These are phyloP conservation scores for Coemansia sp. DNA, from an alignment of 192 early-diverging fungal genomes.

Conservation along the genomic window DNA sequence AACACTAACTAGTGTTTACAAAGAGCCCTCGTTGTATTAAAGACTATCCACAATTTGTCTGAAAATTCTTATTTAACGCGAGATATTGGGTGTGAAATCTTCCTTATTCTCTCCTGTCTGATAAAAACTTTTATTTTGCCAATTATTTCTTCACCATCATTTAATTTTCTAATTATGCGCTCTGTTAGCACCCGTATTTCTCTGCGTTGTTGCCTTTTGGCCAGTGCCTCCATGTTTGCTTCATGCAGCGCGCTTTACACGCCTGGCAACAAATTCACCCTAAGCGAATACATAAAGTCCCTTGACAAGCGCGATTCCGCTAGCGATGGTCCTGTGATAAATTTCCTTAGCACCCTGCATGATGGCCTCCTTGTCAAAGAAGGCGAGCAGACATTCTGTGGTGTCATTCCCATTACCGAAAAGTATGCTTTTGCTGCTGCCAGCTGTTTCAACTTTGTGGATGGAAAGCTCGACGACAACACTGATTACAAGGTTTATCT, in stretches of 20 bases:
- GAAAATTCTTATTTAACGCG: background rate
- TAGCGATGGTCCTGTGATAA: background rate
- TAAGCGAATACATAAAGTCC: background rate
- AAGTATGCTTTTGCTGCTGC: conserved; percentile 11
- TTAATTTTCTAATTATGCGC: background rate
- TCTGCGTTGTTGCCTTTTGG: background rate
- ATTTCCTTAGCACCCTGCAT: background rate
- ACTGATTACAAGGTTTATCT: background rate
- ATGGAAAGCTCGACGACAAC: background rate
- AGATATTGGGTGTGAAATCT: background rate
- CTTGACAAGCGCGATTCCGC: background rate
- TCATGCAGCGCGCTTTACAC: background rate
- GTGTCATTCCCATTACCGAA: conserved; percentile 10
- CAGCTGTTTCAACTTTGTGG: conserved; percentile 13
- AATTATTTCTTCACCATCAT: background rate
- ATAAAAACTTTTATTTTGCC: background rate
- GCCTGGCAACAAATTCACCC: background rate
- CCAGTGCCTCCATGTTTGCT: background rate
- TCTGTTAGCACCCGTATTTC: background rate
- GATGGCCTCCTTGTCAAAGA: conserved; percentile 6
- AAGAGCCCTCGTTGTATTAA: too few relatives aligned
- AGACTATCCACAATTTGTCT: background rate
- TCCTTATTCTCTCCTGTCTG: background rate
- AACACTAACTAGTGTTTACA: too few relatives aligned
- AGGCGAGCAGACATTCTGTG: conserved; percentile 12